Evolutionary conservation across 2,329 filamentous ascomycete species (phyloP), one percentile per base, ranked within the genome.

Genomic region (Talaromyces sp.): DNA sequence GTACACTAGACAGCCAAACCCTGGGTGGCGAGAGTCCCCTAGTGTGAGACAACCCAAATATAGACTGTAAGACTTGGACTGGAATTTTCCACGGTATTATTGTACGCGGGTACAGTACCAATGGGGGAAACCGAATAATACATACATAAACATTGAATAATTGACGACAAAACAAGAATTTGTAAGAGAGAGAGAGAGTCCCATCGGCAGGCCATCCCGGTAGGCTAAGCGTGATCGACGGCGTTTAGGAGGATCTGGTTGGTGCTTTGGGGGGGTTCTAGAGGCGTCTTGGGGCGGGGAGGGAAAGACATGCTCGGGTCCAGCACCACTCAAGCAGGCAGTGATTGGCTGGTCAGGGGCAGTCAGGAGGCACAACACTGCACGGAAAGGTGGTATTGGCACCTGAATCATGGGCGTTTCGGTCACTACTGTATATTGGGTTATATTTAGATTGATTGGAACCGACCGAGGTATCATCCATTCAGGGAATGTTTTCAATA

Each of bases 41-140:
- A 54, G 47, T 54, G 55, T 58, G 58, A 60, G 58, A 60, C 58
- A 60, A 56, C 48, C 58, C 53, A 60, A 60, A 60, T 60, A 56
- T 60, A 60, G 57, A 37, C 47, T 27, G 19, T 27, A 27, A 27
- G 24, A 27, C 24, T 27, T 27, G n/a, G n/a, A n/a, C n/a, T n/a
- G n/a, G n/a, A n/a, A n/a, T n/a, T n/a, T n/a, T n/a, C n/a, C n/a
- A n/a, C n/a, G n/a, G n/a, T n/a, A n/a, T n/a, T n/a, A n/a, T n/a
- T n/a, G n/a, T n/a, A n/a, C n/a, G n/a, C n/a, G n/a, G n/a, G n/a
- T n/a, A n/a, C n/a, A n/a, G n/a, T n/a, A n/a, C n/a, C n/a, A n/a
- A n/a, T n/a, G n/a, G n/a, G n/a, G n/a, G n/a, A n/a, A n/a, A n/a
- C n/a, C n/a, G n/a, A n/a, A n/a, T n/a, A n/a, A n/a, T n/a, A n/a